Percentiles rank a stretch among this genome's conserved stretches.
phyloP scores from a whole-genome alignment of 1,139 yeast genomes.

The Kodamaea suecica region DNA sequence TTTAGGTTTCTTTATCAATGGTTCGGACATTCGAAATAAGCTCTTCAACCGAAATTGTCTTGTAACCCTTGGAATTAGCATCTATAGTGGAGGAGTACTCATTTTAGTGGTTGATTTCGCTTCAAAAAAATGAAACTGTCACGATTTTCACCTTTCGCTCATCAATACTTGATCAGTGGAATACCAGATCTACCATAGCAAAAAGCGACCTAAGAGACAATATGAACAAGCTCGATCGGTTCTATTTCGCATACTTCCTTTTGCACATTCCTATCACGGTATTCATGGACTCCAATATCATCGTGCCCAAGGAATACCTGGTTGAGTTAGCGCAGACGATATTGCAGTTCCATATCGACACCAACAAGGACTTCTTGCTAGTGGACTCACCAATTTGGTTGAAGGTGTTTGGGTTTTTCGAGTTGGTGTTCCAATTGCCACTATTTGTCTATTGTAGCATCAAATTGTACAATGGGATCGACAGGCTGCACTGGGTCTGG shows the following conservation, averaged over 20 bases:
- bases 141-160: too few relatives aligned
- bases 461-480: slow-evolving; percentile 13
- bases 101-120: not conserved
- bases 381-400: slow-evolving; percentile 63
- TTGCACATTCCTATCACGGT: slow-evolving; percentile 75
- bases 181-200: too few relatives aligned
- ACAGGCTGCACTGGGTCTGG: slow-evolving; percentile 43
- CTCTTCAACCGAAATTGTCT: too few relatives aligned
- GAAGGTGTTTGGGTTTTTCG: slow-evolving; percentile 64
- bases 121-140: too few relatives aligned
- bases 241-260: slow-evolving; percentile 32
- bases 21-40: not conserved
- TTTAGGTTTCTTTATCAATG: slow-evolving; percentile 1
- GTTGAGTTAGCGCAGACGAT: slow-evolving; percentile 46
- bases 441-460: slow-evolving; percentile 52
- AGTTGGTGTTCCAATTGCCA: slow-evolving; percentile 74
- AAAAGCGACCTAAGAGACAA: too few relatives aligned
- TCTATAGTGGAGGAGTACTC: too few relatives aligned
- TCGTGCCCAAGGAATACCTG: slow-evolving; percentile 54
- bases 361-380: slow-evolving; percentile 71
- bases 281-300: slow-evolving; percentile 69
- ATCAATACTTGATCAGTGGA: too few relatives aligned
- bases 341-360: slow-evolving; percentile 54
- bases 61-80: too few relatives aligned
- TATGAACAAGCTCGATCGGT: slow-evolving; percentile 18